These are phyloP conservation scores for Sordariomycetes sp. DNA, from an alignment of 2,329 filamentous ascomycete species.

Conservation along the genomic window DNA sequence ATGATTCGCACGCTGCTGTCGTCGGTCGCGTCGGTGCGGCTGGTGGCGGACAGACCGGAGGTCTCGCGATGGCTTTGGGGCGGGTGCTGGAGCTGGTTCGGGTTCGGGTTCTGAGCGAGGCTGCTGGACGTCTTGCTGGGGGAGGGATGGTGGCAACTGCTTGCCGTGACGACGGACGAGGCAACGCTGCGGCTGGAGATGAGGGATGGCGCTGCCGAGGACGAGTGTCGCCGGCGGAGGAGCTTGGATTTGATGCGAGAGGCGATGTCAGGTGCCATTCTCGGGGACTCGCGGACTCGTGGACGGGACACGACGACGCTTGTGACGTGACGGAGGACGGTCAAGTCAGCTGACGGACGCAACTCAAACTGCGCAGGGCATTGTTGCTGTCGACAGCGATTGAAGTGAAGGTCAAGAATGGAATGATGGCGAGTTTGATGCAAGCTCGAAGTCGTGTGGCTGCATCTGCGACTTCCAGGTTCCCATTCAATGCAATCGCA, in stretches of 20 bases:
- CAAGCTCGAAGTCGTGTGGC: too few species aligned
- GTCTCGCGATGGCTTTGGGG: not conserved
- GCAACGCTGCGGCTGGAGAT: conserved; percentile 7
- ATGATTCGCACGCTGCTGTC: not conserved
- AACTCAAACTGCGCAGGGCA: not conserved
- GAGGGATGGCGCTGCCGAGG: conserved; percentile 3
- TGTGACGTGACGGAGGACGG: not conserved
- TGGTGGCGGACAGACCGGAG: not conserved
- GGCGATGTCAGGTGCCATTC: conserved; percentile 11
- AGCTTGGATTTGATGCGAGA: conserved; percentile 7
- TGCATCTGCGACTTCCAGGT: too few species aligned
- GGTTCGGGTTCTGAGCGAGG: not conserved
- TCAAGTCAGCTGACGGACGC: not conserved
- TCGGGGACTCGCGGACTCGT: conserved; percentile 13
- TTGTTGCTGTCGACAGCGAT: too few species aligned
- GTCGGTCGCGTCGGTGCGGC: not conserved
- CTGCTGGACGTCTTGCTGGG: not conserved
- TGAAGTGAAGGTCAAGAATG: too few species aligned
- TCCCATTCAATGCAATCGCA: too few species aligned
- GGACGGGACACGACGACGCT: too few species aligned
- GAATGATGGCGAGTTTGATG: too few species aligned
- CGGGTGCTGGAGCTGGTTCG: not conserved
- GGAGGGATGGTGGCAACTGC: too few species aligned
- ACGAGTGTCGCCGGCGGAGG: conserved; percentile 6
- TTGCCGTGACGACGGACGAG: conserved; percentile 5